Conservation (phyloP, 1,139 yeast species). For the Suhomyces panamericanus region DNA sequence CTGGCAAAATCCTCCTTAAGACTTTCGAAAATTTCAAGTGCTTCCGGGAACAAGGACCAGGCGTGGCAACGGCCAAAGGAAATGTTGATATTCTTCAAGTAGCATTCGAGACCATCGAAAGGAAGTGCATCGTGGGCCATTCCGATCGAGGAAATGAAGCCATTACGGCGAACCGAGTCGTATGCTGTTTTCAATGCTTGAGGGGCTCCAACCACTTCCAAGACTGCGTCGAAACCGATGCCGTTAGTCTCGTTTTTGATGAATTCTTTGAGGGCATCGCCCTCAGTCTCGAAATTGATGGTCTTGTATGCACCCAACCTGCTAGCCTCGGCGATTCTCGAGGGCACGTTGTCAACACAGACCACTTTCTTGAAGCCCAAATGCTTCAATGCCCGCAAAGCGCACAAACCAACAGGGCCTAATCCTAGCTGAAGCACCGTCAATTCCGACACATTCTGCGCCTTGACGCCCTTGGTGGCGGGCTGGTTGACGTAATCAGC, state of each 20-base stretch:
- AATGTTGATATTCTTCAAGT: slow-evolving; percentile 55
- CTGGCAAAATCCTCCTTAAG: slow-evolving; percentile 45
- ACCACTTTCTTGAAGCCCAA: slow-evolving; percentile 49
- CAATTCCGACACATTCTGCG: slow-evolving; percentile 30
- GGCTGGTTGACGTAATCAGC: slow-evolving; percentile 34
- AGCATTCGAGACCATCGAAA: slow-evolving; percentile 58
- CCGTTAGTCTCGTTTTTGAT: slow-evolving; percentile 33
- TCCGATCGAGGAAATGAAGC: slow-evolving; percentile 60
- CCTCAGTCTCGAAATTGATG: slow-evolving; percentile 43
- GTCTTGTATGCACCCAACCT: slow-evolving; percentile 45
- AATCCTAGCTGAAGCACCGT: slow-evolving; percentile 57
- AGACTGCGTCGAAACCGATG: slow-evolving; percentile 55
- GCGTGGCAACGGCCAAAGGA: slow-evolving; percentile 70
- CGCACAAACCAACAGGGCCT: slow-evolving; percentile 68
- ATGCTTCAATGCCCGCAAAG: slow-evolving; percentile 46
- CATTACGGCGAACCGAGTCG: slow-evolving; percentile 57
- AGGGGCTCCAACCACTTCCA: slow-evolving; percentile 58
- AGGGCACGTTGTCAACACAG: slow-evolving; percentile 53
- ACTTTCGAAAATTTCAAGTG: slow-evolving; percentile 48
- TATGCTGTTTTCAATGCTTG: slow-evolving; percentile 53
- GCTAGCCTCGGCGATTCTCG: slow-evolving; percentile 47
- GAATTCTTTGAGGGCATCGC: slow-evolving; percentile 25
- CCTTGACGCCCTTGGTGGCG: slow-evolving; percentile 17
- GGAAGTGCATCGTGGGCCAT: slow-evolving; percentile 64
- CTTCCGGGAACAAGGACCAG: slow-evolving; percentile 55